phyloP scores from a whole-genome alignment of 306 rosid genomes.

The Glycine tomentella region DNA sequence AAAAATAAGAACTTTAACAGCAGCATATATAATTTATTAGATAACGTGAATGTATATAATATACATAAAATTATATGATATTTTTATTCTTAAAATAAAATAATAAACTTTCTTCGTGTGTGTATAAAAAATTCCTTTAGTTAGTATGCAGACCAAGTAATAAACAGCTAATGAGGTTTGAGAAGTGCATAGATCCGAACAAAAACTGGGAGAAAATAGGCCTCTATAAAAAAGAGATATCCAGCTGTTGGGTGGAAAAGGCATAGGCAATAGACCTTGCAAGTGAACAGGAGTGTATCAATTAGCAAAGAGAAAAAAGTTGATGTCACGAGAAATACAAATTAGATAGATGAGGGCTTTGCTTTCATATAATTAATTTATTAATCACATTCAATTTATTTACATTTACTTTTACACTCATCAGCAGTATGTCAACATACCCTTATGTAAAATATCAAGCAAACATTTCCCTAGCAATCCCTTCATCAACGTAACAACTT shows the following conservation, averaged over 20 bases:
- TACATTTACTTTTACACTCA: slow-evolving; percentile 71
- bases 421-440: slow-evolving; percentile 52
- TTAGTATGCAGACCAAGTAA: neutral
- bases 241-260: neutral
- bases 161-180: neutral
- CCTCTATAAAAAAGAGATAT: too few relatives aligned
- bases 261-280: neutral
- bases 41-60: neutral
- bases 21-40: neutral
- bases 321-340: neutral
- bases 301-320: neutral
- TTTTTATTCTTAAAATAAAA: neutral
- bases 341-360: neutral
- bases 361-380: slow-evolving; percentile 44
- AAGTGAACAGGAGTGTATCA: neutral
- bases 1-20: too few relatives aligned
- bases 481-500: slow-evolving; percentile 50
- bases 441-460: slow-evolving; percentile 49
- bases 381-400: slow-evolving; percentile 55
- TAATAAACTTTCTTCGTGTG: neutral
- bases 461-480: slow-evolving; percentile 57
- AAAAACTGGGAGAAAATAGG: neutral
- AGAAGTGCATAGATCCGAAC: neutral
- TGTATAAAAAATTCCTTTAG: neutral
- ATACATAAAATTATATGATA: too few relatives aligned